Percentiles rank a stretch among this genome's conserved stretches.
phyloP scores from a whole-genome alignment of 1,284 basidiomycete species.

The Trichosporon sp. region DNA sequence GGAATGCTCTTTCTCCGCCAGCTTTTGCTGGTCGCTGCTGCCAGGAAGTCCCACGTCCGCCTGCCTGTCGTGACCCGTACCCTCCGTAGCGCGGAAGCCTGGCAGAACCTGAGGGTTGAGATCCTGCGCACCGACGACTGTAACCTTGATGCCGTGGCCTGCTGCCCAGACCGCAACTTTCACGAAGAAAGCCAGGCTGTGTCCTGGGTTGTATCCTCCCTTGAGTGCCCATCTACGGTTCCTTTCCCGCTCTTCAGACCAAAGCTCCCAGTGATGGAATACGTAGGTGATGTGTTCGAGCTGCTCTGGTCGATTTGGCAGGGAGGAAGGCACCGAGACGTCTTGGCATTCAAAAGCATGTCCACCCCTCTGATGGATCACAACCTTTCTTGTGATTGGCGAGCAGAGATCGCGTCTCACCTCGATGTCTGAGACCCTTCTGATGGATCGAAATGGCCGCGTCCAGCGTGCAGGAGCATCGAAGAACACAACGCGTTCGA shows the following conservation, averaged over 20 bases:
- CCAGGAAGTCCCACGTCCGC: too few relatives aligned
- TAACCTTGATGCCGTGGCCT: not conserved
- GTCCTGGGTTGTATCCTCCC: too few relatives aligned
- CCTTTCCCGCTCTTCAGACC: too few relatives aligned
- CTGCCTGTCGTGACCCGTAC: too few relatives aligned
- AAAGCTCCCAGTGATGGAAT: too few relatives aligned
- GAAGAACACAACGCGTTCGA: not conserved
- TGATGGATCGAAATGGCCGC: too few relatives aligned
- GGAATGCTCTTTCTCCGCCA: too few relatives aligned
- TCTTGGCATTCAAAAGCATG: too few relatives aligned
- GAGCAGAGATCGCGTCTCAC: not conserved
- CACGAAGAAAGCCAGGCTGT: not conserved
- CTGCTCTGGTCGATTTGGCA: not conserved
- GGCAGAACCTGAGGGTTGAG: too few relatives aligned
- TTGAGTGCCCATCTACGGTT: too few relatives aligned
- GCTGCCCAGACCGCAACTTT: not conserved
- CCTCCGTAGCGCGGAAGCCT: too few relatives aligned
- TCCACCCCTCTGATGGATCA: not conserved
- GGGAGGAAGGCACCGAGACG: not conserved
- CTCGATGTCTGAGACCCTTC: not conserved
- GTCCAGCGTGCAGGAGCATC: not conserved
- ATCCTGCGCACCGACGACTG: not conserved
- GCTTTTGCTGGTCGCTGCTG: too few relatives aligned
- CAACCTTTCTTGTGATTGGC: not conserved
- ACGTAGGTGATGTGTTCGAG: not conserved